Conservation (phyloP, 2,329 filamentous ascomycete genomes). For the Fusarium aywerte region DNA sequence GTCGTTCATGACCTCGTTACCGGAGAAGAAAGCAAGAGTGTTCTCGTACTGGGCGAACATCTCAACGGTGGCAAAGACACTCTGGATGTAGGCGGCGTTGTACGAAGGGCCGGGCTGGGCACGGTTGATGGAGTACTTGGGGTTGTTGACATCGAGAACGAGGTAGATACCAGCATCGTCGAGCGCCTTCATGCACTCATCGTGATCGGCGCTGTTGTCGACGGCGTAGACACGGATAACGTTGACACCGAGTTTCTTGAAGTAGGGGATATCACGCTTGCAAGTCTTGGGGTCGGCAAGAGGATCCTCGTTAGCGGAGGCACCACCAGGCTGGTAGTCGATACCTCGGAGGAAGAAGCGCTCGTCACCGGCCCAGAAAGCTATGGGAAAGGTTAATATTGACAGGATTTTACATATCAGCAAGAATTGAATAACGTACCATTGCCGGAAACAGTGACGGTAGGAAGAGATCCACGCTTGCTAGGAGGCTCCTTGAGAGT, state of each 20-base stretch:
- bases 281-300: constrained; percentile 77
- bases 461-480: constrained; percentile 62
- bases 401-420: neutral
- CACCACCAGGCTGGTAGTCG: constrained; percentile 72
- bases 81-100: constrained; percentile 85
- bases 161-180: constrained; percentile 91
- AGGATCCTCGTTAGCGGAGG: constrained; percentile 71
- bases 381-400: constrained; percentile 49
- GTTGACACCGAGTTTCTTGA: constrained; percentile 89
- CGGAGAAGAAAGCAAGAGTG: constrained; percentile 86
- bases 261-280: constrained; percentile 81
- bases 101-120: constrained; percentile 80
- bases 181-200: constrained; percentile 84
- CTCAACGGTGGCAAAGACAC: constrained; percentile 88
- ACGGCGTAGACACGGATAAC: constrained; percentile 92
- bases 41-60: constrained; percentile 85
- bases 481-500: constrained; percentile 62
- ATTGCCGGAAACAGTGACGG: constrained; percentile 66
- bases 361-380: constrained; percentile 64
- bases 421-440: constrained; percentile 53
- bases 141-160: constrained; percentile 90
- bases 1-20: constrained; percentile 83
- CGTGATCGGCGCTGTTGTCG: constrained; percentile 85
- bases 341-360: constrained; percentile 71
- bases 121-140: constrained; percentile 88